phyloP scores from a whole-genome alignment of 2,329 filamentous ascomycete species.

The Ascochyta fabae region DNA sequence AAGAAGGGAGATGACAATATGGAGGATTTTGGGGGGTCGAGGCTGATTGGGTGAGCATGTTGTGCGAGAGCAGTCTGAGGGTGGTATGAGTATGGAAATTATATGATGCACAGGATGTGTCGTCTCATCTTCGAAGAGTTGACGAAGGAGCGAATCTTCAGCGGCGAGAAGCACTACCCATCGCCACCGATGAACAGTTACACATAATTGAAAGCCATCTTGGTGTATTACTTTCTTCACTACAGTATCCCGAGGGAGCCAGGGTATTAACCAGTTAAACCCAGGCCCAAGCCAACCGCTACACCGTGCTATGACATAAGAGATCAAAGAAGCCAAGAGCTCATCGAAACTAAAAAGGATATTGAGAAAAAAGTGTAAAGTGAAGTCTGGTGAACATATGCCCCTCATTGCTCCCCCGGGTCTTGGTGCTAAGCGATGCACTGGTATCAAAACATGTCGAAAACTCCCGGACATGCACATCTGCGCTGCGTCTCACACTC shows the following conservation, averaged over 20 bases:
- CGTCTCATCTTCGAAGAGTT: background rate
- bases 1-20: conserved; percentile 39
- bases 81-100: too few species aligned
- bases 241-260: conserved; percentile 34
- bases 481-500: background rate
- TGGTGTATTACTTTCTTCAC: conserved; percentile 34
- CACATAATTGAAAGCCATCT: background rate
- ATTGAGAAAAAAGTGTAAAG: conserved; percentile 39
- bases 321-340: conserved; percentile 35
- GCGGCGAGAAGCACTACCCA: background rate
- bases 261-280: conserved; percentile 21
- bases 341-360: conserved; percentile 45
- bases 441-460: conserved; percentile 47
- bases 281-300: conserved; percentile 22
- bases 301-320: conserved; percentile 41
- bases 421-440: conserved; percentile 45
- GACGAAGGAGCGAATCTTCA: background rate
- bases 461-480: conserved; percentile 21
- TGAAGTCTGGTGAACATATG: conserved; percentile 38
- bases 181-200: background rate
- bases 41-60: conserved; percentile 17
- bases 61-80: background rate
- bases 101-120: too few species aligned
- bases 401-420: conserved; percentile 22
- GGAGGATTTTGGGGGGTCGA: conserved; percentile 44